Evolutionary conservation across 108 stramenopile species (phyloP).

Genomic region (Epithemia pelagica): DNA sequence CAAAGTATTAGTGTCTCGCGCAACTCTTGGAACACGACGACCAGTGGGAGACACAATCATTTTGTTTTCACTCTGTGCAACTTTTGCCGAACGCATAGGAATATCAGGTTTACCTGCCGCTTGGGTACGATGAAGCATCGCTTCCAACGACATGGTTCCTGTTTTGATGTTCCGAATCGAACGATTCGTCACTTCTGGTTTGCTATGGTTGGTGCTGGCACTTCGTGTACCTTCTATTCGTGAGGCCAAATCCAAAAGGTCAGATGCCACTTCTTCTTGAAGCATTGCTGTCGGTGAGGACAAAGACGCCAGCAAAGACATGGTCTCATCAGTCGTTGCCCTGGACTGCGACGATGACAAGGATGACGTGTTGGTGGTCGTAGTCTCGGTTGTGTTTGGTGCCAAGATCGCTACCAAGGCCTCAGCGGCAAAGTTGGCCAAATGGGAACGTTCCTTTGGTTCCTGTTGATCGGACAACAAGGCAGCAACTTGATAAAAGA

Average conservation of each 20-base stretch:
- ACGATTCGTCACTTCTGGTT: background rate
- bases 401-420: conserved; percentile 26
- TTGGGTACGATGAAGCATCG: background rate
- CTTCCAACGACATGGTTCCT: conserved; percentile 10
- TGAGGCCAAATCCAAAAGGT: background rate
- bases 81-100: background rate
- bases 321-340: background rate
- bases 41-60: no score
- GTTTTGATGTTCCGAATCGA: conserved; percentile 1
- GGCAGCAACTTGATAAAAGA: conserved; percentile 53
- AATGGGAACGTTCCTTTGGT: conserved; percentile 35
- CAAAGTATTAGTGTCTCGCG: no score
- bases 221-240: background rate
- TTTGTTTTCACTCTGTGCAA: background rate
- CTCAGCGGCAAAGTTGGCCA: conserved; percentile 34
- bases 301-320: background rate
- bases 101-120: background rate
- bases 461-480: conserved; percentile 35
- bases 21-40: no score
- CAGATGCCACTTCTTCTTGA: background rate
- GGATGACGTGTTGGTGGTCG: conserved; percentile 19
- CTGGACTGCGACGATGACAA: conserved; percentile 4
- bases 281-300: background rate
- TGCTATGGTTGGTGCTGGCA: background rate
- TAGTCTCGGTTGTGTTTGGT: background rate